Evolutionary conservation across 2,329 filamentous ascomycete species (phyloP).

Genomic region (Aspergillus floridensis): DNA sequence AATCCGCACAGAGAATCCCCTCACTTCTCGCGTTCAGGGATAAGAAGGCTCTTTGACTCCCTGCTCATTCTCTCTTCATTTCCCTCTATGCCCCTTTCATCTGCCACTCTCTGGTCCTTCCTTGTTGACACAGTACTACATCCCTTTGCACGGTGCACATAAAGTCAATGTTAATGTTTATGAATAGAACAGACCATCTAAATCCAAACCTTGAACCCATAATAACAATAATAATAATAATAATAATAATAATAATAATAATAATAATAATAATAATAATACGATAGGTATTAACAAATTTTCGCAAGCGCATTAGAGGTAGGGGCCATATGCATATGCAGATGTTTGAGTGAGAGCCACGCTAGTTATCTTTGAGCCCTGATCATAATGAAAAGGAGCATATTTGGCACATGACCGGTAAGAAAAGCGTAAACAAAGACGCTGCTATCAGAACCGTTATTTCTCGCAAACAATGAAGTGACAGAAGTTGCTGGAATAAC

Average conservation of each 20-base stretch:
- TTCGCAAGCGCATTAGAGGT: not conserved
- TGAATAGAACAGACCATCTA: no score
- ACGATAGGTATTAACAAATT: not conserved
- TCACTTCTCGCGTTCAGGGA: not conserved
- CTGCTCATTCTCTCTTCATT: not conserved
- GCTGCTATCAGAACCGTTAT: no score
- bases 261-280: not conserved
- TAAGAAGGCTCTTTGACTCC: not conserved
- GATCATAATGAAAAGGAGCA: no score
- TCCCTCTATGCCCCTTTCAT: no score
- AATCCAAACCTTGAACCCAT: not conserved
- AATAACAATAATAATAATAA: not conserved
- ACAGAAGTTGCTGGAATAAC: no score
- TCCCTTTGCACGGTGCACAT: not conserved
- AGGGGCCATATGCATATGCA: no score
- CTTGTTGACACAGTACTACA: not conserved
- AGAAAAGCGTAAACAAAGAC: no score
- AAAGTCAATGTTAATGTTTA: not conserved
- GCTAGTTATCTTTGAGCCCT: no score
- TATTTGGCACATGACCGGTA: no score
- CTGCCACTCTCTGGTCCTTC: not conserved
- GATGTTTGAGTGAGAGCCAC: no score
- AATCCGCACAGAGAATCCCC: slow-evolving; percentile 33
- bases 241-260: not conserved
- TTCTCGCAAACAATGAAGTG: no score